phyloP scores from a whole-genome alignment of 202 grass and related monocot genomes.

The Zizania palustris region DNA sequence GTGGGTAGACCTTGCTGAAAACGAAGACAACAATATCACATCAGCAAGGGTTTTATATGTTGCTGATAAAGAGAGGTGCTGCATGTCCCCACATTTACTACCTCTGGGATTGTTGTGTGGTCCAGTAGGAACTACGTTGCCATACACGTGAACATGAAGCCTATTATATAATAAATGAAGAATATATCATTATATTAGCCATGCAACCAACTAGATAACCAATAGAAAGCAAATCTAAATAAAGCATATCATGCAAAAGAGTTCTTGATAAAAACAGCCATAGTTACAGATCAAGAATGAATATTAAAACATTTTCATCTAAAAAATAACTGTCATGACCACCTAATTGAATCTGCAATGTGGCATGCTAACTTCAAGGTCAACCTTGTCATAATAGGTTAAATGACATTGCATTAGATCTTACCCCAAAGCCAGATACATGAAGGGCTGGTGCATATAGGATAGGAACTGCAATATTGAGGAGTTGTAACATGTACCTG shows the following conservation, averaged over 20 bases:
- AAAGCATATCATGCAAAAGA: conserved; percentile 9
- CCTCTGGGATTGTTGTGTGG: conserved; percentile 79
- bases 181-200: conserved; percentile 19
- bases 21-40: not conserved
- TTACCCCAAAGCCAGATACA: conserved; percentile 95
- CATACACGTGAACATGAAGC: conserved; percentile 91
- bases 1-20: conserved; percentile 88
- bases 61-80: conserved; percentile 20
- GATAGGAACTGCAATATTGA: conserved; percentile 80
- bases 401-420: conserved; percentile 38
- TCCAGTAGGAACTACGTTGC: conserved; percentile 85
- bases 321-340: conserved; percentile 11
- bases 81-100: conserved; percentile 38
- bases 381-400: conserved; percentile 19
- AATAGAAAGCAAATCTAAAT: conserved; percentile 31
- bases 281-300: conserved; percentile 16
- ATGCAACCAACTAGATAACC: conserved; percentile 6
- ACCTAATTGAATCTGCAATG: conserved; percentile 11
- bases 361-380: conserved; percentile 14
- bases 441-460: conserved; percentile 86
- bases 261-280: conserved; percentile 33
- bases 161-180: conserved; percentile 40
- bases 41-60: conserved; percentile 17
- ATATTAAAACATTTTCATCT: not conserved
- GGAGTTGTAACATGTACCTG: conserved; percentile 82